phyloP scores from a whole-genome alignment of 441 rosid species.

The Sinapis alba region DNA sequence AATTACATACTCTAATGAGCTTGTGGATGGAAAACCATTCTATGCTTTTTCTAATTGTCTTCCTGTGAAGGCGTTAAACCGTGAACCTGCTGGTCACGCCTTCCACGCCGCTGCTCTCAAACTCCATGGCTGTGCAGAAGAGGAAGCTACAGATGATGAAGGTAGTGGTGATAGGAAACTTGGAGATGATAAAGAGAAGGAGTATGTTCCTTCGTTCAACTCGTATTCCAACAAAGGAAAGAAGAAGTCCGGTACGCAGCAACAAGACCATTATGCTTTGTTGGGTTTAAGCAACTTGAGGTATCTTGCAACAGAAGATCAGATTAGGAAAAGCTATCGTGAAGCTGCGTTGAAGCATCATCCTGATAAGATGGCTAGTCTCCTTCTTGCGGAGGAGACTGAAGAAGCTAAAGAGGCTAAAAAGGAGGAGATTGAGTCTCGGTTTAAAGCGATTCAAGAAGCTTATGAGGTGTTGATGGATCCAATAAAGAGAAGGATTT shows the following conservation, averaged over 20 bases:
- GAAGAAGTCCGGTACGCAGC: slow-evolving; percentile 68
- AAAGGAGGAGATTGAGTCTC: slow-evolving; percentile 90
- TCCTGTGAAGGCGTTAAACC: slow-evolving; percentile 71
- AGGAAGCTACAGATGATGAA: slow-evolving; percentile 56
- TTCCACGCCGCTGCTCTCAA: slow-evolving; percentile 87
- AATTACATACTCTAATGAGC: slow-evolving; percentile 76
- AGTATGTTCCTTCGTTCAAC: slow-evolving; percentile 68
- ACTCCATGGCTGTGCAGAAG: slow-evolving; percentile 71
- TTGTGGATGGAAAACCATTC: slow-evolving; percentile 70
- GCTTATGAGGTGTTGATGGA: slow-evolving; percentile 93
- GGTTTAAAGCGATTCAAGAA: slow-evolving; percentile 88
- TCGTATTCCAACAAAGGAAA: slow-evolving; percentile 69
- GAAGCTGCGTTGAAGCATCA: slow-evolving; percentile 97
- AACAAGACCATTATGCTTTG: slow-evolving; percentile 93
- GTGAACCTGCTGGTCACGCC: slow-evolving; percentile 92
- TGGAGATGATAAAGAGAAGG: slow-evolving; percentile 62
- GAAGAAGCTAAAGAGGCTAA: slow-evolving; percentile 91
- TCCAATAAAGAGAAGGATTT: slow-evolving; percentile 85
- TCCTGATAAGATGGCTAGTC: slow-evolving; percentile 90
- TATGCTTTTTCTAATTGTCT: slow-evolving; percentile 73
- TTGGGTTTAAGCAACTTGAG: slow-evolving; percentile 88
- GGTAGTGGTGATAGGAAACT: slow-evolving; percentile 50
- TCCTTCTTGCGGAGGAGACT: slow-evolving; percentile 88
- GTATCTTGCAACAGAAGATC: slow-evolving; percentile 97
- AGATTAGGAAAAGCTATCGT: slow-evolving; percentile 86